Percentiles rank a stretch among this genome's conserved stretches.
phyloP scores from a whole-genome alignment of 2,329 filamentous ascomycete species.

The Fusarium pininemorale region DNA sequence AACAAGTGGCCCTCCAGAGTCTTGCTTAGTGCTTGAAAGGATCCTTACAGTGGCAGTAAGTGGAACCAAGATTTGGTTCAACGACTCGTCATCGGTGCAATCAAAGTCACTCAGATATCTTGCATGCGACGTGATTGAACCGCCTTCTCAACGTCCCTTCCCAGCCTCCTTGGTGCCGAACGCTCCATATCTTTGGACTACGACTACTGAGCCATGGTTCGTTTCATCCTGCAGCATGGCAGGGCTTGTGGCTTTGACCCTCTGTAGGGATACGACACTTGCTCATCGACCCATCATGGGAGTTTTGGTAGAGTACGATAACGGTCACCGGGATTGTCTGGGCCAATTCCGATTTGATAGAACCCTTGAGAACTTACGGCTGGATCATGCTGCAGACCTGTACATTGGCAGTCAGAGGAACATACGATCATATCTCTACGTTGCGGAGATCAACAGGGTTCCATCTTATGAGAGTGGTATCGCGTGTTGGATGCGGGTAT shows the following conservation, averaged over 20 bases:
- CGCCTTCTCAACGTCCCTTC: neutral
- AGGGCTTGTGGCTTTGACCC: neutral
- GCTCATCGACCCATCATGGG: neutral
- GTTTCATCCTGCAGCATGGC: neutral
- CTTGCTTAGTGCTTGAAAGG: neutral
- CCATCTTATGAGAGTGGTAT: rapidly evolving
- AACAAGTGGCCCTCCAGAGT: neutral
- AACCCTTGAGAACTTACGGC: neutral
- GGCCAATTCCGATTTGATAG: neutral
- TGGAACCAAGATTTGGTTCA: neutral
- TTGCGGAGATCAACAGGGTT: neutral
- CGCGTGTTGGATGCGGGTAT: neutral
- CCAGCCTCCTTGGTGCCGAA: neutral
- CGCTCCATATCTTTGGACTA: neutral
- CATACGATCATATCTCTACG: neutral
- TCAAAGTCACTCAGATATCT: neutral
- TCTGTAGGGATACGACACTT: neutral
- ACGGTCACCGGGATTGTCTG: neutral
- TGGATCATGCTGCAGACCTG: neutral
- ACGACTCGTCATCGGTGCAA: neutral
- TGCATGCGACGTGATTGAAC: neutral
- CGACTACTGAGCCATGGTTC: neutral
- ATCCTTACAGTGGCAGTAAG: neutral
- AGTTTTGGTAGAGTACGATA: rapidly evolving
- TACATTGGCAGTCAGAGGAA: neutral